These are phyloP conservation scores for Diphasiastrum complanatum DNA, from an alignment of 83 land plant genomes.

Conservation along the genomic window DNA sequence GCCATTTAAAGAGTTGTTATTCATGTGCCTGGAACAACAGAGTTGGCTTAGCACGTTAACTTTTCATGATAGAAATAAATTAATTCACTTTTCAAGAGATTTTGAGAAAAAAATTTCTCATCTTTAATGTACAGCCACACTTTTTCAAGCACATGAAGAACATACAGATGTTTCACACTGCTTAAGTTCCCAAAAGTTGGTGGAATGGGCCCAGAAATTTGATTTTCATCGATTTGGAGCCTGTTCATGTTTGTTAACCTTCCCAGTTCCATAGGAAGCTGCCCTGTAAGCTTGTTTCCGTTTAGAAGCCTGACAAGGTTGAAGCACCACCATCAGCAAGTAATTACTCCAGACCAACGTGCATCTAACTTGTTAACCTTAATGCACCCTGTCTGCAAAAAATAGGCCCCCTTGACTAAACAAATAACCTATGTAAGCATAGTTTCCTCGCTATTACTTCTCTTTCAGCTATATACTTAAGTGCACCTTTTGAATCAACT, in stretches of 20 bases:
- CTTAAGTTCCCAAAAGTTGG: constrained; percentile 10
- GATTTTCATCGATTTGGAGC: constrained; percentile 8
- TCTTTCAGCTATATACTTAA: no score
- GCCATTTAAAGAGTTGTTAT: constrained; percentile 10
- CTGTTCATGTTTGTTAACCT: constrained; percentile 4
- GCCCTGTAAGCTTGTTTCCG: constrained; percentile 11
- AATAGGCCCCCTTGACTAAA: background rate
- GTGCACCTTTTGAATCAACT: no score
- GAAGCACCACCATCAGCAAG: background rate
- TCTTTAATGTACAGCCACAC: no score
- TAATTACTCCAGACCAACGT: background rate
- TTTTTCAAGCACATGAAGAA: background rate
- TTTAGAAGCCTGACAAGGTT: constrained; percentile 9
- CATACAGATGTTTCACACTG: constrained; percentile 6
- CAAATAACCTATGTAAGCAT: background rate
- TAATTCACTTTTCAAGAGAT: background rate
- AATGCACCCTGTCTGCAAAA: background rate
- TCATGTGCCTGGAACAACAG: constrained; percentile 11
- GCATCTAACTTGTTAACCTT: background rate
- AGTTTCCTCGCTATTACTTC: no score
- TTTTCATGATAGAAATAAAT: background rate
- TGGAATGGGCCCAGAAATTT: constrained; percentile 10
- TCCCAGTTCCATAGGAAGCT: constrained; percentile 8
- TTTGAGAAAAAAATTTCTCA: no score
- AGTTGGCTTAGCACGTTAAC: background rate